Evolutionary conservation across 192 early-diverging fungal genomes (phyloP), one percentile per base, ranked within the genome.

Genomic region (Coemansia sp.): DNA sequence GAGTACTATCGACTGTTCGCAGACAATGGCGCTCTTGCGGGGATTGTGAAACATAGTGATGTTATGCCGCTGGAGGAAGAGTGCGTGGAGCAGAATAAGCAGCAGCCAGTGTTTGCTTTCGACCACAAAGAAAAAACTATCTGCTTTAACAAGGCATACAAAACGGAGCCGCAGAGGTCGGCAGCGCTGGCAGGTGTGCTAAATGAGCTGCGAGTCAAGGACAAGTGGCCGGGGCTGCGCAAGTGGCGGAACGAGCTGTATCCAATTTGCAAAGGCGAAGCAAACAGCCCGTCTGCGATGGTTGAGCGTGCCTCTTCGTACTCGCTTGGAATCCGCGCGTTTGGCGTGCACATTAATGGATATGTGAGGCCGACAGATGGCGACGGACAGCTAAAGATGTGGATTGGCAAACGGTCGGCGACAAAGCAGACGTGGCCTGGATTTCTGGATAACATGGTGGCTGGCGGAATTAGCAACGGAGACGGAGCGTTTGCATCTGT

Each of bases 291-390:
- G 5, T 72, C 65, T 15, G 62, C 88, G 6, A 74, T 92, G 53
- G 76, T 97, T 37, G 97, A 99, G 71, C 86, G 97, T 4, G 88
- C 92, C 0, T 92, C 92, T 1, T 85, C 89, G 6, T 86, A 85
- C 2, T 72, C 92, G 40, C 89, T 99, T 85, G 97, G 94, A 7
- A 79, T 96, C 0, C 86, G 91, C 15, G 87, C 90, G 4, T 98
- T 89, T 65, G 97, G 97, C 18, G 91, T 92, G 23, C 95, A 99
- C 76, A 54, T 98, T 57, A 99, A 95, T 78, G 95, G 90, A 0
- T 92, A 78, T 74, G 82, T 88, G 2, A 70, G 76, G 0, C 21
- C 21, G 40, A 4, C 43, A 0, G 56, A 63, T 0, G 65, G 76
- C 1, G 82, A 76, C 0, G 52, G 81, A 16, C 42, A 6, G 18